Evolutionary conservation across 108 stramenopile species (phyloP), one percentile per base, ranked within the genome.

Genomic region (Nitzschia inconspicua): DNA sequence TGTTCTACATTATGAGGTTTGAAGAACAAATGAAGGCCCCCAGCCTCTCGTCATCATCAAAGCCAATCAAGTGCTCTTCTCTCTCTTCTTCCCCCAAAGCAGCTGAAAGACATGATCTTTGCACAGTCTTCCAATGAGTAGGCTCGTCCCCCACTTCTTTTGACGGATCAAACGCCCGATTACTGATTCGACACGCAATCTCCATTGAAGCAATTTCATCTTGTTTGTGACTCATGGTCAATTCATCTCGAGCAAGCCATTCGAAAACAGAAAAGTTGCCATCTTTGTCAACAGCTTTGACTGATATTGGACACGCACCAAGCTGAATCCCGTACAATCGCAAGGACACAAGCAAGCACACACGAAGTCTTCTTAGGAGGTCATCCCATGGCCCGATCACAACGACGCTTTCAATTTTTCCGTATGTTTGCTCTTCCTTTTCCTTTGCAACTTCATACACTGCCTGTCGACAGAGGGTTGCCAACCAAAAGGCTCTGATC

Each of bases 201-300:
- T 92, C 90, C 42, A 92, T 62, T 10, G 63, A 53, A 9, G 63
- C 20, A 40, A 87, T 73, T 42, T 83, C 80, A 46, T 78, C 72
- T 44, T 92, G 78, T n/a, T 80, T 64, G 30, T 84, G 79, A 48
- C 83, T 92, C 44, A 86, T 75, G 11, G 67, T 48, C 23, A 92
- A 55, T 66, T 88, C 86, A 57, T 92, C 90, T 10, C 56, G 60
- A 31, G 90, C 86, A 37, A 92, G 44, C 83, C 84, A 86, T 57
- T 81, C 68, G 64, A 66, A 86, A 16, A 77, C 72, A n/a, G 90
- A 92, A 61, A 88, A 92, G 31, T 77, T 61, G 36, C 65, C 73
- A 5, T 32, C 70, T 34, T 57, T 54, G 16, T 79, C 83, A 16
- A 84, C 79, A 47, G 48, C 77, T 20, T 71, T 68, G 3, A 92